Percentiles rank a stretch among this genome's conserved stretches.
phyloP scores from a whole-genome alignment of 2,329 filamentous ascomycete species.

The Hysterium pulicare region DNA sequence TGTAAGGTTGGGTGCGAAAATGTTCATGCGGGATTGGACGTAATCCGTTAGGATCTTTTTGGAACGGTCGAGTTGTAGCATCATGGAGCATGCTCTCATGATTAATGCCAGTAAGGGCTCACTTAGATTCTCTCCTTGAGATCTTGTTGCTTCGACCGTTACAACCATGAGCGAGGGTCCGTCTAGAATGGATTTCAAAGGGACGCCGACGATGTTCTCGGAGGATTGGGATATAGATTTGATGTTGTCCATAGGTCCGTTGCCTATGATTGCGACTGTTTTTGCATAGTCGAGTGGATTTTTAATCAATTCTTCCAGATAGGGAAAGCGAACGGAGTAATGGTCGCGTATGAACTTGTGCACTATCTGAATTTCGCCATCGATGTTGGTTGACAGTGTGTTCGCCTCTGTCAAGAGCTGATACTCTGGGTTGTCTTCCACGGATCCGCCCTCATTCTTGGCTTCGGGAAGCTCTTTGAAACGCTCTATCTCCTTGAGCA shows the following conservation, averaged over 20 bases:
- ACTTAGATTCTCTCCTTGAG: constrained; percentile 73
- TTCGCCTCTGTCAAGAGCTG: constrained; percentile 85
- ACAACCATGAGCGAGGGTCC: constrained; percentile 93
- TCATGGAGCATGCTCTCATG: constrained; percentile 78
- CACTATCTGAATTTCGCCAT: constrained; percentile 85
- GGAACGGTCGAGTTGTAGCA: constrained; percentile 79
- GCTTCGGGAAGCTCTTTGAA: constrained; percentile 65
- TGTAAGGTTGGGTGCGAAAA: constrained; percentile 93
- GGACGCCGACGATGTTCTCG: constrained; percentile 72
- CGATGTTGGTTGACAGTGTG: constrained; percentile 84
- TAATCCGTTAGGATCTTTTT: constrained; percentile 88
- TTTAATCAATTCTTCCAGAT: constrained; percentile 84
- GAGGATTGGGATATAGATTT: constrained; percentile 72
- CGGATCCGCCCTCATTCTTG: constrained; percentile 66
- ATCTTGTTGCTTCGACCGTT: constrained; percentile 88
- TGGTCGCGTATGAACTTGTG: constrained; percentile 97
- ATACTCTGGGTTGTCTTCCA: constrained; percentile 91
- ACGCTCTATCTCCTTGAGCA: constrained; percentile 61
- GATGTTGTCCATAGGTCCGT: constrained; percentile 87
- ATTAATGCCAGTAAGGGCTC: constrained; percentile 72
- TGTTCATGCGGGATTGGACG: constrained; percentile 93
- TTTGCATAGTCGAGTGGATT: constrained; percentile 95
- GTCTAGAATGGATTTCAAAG: constrained; percentile 78
- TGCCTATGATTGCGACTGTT: constrained; percentile 87
- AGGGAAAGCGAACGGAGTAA: constrained; percentile 90